Percentiles rank a stretch among this genome's conserved stretches.
phyloP scores from a whole-genome alignment of 2,329 filamentous ascomycete genomes.

The Capronia epimyces region DNA sequence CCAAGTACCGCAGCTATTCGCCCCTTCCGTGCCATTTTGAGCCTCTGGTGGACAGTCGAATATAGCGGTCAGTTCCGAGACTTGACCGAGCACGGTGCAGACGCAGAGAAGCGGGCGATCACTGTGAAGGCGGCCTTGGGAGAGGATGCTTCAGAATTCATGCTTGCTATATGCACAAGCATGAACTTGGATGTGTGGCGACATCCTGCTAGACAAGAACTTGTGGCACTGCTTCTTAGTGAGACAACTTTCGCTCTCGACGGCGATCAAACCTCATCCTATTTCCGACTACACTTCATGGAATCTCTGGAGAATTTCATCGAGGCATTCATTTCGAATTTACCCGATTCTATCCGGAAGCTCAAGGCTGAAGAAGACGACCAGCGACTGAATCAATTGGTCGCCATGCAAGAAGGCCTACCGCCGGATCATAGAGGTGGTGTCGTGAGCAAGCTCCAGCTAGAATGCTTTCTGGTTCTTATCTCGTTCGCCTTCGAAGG shows the following conservation, averaged over 20 bases:
- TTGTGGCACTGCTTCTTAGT: slow-evolving; percentile 76
- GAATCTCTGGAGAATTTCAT: slow-evolving; percentile 79
- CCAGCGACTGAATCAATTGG: slow-evolving; percentile 51
- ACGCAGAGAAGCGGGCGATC: slow-evolving; percentile 57
- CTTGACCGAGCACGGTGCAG: slow-evolving; percentile 52
- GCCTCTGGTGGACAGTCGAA: slow-evolving; percentile 84
- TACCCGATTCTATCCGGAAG: slow-evolving; percentile 83
- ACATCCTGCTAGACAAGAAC: slow-evolving; percentile 74
- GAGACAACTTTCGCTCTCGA: slow-evolving; percentile 69
- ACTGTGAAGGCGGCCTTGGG: slow-evolving; percentile 71
- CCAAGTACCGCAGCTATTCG: slow-evolving; percentile 44
- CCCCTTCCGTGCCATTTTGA: slow-evolving; percentile 71
- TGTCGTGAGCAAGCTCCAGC: slow-evolving; percentile 45
- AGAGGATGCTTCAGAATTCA: slow-evolving; percentile 87
- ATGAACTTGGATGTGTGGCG: slow-evolving; percentile 77
- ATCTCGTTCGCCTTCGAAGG: slow-evolving; percentile 88
- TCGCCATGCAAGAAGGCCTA: slow-evolving; percentile 42
- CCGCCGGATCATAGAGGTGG: slow-evolving; percentile 43
- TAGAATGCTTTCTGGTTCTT: slow-evolving; percentile 87
- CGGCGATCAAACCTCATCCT: slow-evolving; percentile 58
- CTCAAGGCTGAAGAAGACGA: slow-evolving; percentile 86
- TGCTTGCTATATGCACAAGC: slow-evolving; percentile 77
- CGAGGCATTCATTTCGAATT: slow-evolving; percentile 89
- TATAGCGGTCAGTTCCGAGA: slow-evolving; percentile 88
- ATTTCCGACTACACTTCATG: slow-evolving; percentile 69